Evolutionary conservation across 148 eudicot genomes (phyloP), one percentile per base, ranked within the genome.

Genomic region (Rhododendron griersonianum): DNA sequence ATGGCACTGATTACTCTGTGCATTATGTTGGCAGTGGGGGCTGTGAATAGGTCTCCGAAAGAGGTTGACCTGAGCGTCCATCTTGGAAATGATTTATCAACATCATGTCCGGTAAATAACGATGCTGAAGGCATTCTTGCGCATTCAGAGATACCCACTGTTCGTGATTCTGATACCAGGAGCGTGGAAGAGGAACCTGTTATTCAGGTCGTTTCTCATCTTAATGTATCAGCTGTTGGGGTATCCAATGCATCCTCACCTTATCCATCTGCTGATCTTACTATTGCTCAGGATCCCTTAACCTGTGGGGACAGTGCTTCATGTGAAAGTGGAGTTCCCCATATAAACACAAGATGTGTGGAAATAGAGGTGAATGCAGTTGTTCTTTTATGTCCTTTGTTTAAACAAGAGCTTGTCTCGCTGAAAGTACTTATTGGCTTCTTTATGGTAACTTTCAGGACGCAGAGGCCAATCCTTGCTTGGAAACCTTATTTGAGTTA

Each of bases 361-460:
- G 88, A 79, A 81, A 84, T 81, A 80, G 87, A 88, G 90, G 90
- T 89, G 53, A 82, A 39, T 21, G 61, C 59, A 33, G 75, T 7
- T 73, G 78, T 47, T 14, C 18, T 51, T 47, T 2, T 10, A 67
- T 67, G 74, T 51, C 44, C 53, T 84, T 84, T 35, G 51, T 51
- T 81, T 59, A 82, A 79, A 37, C 39, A 73, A 23, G 37, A 77
- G 67, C 41, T 83, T 84, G 37, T 86, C 83, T 74, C 74, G 53
- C 48, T 67, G 30, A 33, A 48, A 13, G 23, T 59, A 51, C 75
- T 53, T 75, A 84, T 10, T 53, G 73, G 57, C 37, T 63, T 13
- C 13, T 44, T 39, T 50, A 78, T 44, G 23, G 83, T 87, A 55
- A 19, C 39, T 87, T 87, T 90, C 87, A 94, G 99, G 96, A 87